A percentile compares a stretch with the other conserved stretches of the same genome.
Conservation (phyloP, 805 yeast species). For the Kluyveromyces lactis region DNA sequence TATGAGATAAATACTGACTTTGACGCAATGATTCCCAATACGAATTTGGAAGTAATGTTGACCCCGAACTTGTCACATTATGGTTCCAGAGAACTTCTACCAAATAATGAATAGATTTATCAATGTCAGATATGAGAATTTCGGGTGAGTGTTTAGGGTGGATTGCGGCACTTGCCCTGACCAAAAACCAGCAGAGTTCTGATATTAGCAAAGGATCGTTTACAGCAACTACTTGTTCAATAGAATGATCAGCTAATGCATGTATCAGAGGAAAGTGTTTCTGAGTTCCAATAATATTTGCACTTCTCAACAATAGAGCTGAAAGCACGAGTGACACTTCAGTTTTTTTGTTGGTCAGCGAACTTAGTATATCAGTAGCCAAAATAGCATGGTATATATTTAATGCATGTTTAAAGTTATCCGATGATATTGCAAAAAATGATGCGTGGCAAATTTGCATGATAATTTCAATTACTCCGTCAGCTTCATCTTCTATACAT, state of each 20-base stretch:
- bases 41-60: not conserved
- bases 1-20: constrained; percentile 1
- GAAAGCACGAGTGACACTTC: not conserved
- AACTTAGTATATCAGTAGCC: not conserved
- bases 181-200: not conserved
- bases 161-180: not conserved
- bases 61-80: not conserved
- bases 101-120: not conserved
- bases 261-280: not conserved
- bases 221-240: not conserved
- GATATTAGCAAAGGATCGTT: constrained; percentile 4
- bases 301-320: not conserved
- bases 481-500: too few species aligned
- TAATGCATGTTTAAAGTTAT: not conserved
- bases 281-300: not conserved
- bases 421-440: too few species aligned
- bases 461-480: too few species aligned
- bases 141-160: not conserved
- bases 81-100: constrained; percentile 1
- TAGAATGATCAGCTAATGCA: not conserved
- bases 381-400: not conserved
- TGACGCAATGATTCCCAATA: not conserved
- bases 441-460: too few species aligned
- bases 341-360: not conserved
- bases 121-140: not conserved